These are phyloP conservation scores for Breviolum minutum DNA, from an alignment of 73 alveolate species.

Conservation along the genomic window DNA sequence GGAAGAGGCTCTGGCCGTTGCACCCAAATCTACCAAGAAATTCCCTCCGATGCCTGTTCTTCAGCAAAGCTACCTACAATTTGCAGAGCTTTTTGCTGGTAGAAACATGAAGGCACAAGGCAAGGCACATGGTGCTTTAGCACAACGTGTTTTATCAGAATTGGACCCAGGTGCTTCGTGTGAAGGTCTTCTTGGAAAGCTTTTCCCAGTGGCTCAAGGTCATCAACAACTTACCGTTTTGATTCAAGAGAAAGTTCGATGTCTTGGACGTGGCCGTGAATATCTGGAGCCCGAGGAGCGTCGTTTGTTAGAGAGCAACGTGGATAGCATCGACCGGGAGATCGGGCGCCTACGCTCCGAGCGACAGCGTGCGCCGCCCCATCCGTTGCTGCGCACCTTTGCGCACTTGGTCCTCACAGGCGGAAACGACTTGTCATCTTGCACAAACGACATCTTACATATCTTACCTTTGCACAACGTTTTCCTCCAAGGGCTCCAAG, in stretches of 20 bases:
- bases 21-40: conserved; percentile 32
- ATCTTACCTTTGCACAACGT: too few relatives aligned
- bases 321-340: conserved; percentile 88
- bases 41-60: conserved; percentile 75
- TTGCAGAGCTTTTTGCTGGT: background rate
- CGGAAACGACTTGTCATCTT: background rate
- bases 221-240: conserved; percentile 67
- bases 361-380: conserved; percentile 86
- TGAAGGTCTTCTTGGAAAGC: conserved; percentile 67
- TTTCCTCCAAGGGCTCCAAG: too few relatives aligned
- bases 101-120: background rate
- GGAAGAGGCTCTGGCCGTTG: conserved; percentile 72
- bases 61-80: conserved; percentile 45
- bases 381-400: conserved; percentile 49
- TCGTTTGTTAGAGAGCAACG: conserved; percentile 59
- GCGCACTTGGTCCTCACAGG: conserved; percentile 85
- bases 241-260: conserved; percentile 87
- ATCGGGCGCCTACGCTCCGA: conserved; percentile 58
- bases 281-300: conserved; percentile 94
- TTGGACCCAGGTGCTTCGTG: conserved; percentile 54
- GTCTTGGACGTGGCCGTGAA: conserved; percentile 81
- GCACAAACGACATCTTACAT: too few relatives aligned
- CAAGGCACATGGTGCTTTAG: background rate
- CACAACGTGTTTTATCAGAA: conserved; percentile 84
- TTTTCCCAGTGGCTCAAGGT: conserved; percentile 78